These are phyloP conservation scores for Inga laurina DNA, from an alignment of 306 rosid genomes.

Conservation along the genomic window DNA sequence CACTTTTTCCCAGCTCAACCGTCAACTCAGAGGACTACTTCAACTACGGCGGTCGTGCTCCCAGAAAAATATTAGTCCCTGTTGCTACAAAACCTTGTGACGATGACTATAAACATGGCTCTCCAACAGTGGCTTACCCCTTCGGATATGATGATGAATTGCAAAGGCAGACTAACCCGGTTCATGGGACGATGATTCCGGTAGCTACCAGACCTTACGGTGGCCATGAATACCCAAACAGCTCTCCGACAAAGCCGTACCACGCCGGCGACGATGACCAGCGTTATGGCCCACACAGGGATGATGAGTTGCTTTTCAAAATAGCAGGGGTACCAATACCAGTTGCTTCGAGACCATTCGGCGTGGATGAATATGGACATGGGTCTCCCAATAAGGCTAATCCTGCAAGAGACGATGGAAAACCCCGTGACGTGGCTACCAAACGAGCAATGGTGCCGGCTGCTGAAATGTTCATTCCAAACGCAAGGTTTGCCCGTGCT, in stretches of 20 bases:
- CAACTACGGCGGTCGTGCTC: background rate
- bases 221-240: background rate
- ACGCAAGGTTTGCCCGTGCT: background rate
- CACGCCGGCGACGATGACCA: no score
- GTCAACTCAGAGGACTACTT: constrained; percentile 6
- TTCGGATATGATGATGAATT: background rate
- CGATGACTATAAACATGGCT: constrained; percentile 9
- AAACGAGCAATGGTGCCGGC: background rate
- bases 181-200: background rate
- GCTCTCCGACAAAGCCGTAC: background rate
- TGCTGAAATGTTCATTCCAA: constrained; percentile 29
- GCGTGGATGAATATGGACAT: background rate
- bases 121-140: background rate
- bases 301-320: background rate
- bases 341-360: background rate
- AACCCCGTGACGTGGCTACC: background rate
- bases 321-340: background rate
- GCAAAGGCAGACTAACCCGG: constrained; percentile 20
- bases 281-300: background rate
- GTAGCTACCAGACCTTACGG: background rate
- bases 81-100: constrained; percentile 8
- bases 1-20: constrained; percentile 13
- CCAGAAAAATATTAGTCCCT: constrained; percentile 30
- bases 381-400: background rate
- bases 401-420: background rate